Evolutionary conservation across 2,329 filamentous ascomycete species (phyloP).

Genomic region (Coniochaeta sp.): DNA sequence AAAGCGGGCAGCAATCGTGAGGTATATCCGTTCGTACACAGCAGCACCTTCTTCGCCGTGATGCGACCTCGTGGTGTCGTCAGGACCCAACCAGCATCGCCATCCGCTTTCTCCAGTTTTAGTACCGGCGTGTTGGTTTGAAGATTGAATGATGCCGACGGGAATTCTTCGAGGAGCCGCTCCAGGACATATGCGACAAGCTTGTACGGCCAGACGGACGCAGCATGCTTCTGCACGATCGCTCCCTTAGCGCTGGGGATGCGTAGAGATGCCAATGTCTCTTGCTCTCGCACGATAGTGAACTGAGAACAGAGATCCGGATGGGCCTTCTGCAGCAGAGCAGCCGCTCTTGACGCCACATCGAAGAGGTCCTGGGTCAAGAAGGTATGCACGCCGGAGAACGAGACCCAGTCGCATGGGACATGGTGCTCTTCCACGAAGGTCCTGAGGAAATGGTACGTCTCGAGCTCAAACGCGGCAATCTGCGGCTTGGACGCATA

Average conservation of each 20-base stretch:
- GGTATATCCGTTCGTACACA: slow-evolving; percentile 81
- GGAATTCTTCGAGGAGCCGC: slow-evolving; percentile 33
- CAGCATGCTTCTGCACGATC: slow-evolving; percentile 57
- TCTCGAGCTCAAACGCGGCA: slow-evolving; percentile 64
- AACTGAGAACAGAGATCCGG: slow-evolving; percentile 49
- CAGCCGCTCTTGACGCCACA: slow-evolving; percentile 41
- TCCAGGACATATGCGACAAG: slow-evolving; percentile 67
- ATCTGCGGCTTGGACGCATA: slow-evolving; percentile 54
- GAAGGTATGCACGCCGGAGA: slow-evolving; percentile 57
- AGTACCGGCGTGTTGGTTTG: slow-evolving; percentile 66
- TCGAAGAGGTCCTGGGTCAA: slow-evolving; percentile 48
- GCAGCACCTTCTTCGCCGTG: slow-evolving; percentile 53
- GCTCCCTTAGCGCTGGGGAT: slow-evolving; percentile 53
- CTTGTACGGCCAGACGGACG: slow-evolving; percentile 77
- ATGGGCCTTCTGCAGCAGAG: slow-evolving; percentile 36
- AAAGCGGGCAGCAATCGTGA: slow-evolving; percentile 65
- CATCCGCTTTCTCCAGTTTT: slow-evolving; percentile 21
- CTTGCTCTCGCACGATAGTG: slow-evolving; percentile 26
- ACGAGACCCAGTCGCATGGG: slow-evolving; percentile 61
- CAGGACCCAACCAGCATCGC: slow-evolving; percentile 44
- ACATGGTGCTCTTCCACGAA: slow-evolving; percentile 51
- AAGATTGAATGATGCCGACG: slow-evolving; percentile 52
- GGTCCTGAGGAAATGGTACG: slow-evolving; percentile 51
- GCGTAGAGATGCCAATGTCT: slow-evolving; percentile 41
- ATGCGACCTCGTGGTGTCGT: slow-evolving; percentile 64